Conservation (phyloP, 345 rosid species). For the Eucalyptus lansdowneana region DNA sequence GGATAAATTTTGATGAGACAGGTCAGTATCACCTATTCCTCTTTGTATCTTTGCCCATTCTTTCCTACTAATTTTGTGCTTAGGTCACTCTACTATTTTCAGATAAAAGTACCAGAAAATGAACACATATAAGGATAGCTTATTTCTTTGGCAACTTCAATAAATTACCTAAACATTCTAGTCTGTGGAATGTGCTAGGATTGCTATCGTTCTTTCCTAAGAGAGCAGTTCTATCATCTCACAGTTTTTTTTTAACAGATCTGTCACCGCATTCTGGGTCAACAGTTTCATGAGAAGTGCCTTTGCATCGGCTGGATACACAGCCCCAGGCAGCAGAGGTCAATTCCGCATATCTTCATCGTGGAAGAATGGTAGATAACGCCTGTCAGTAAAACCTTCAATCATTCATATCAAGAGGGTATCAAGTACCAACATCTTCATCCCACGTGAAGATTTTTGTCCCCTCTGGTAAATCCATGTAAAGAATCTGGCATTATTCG, state of each 20-base stretch:
- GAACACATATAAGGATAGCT: neutral
- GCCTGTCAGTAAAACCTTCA: neutral
- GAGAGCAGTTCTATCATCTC: neutral
- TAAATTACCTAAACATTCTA: neutral
- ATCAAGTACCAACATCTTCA: neutral
- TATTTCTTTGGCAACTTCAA: neutral
- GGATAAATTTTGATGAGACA: constrained; percentile 50
- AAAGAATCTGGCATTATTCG: neutral
- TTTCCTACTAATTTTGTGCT: neutral
- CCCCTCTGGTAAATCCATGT: neutral
- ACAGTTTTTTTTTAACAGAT: neutral
- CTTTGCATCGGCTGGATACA: neutral
- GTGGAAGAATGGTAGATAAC: neutral
- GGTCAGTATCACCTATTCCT: constrained; percentile 17
- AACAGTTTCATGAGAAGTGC: neutral
- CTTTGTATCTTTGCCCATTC: neutral
- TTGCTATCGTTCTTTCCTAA: neutral
- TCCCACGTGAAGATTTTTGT: neutral
- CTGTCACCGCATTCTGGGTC: neutral
- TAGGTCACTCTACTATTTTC: neutral
- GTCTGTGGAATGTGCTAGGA: neutral
- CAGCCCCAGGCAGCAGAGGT: neutral
- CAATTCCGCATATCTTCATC: neutral
- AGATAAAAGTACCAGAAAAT: neutral
- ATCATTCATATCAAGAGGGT: neutral